Conservation (phyloP, 768 basidiomycete genomes). For the Suillus subalutaceus region DNA sequence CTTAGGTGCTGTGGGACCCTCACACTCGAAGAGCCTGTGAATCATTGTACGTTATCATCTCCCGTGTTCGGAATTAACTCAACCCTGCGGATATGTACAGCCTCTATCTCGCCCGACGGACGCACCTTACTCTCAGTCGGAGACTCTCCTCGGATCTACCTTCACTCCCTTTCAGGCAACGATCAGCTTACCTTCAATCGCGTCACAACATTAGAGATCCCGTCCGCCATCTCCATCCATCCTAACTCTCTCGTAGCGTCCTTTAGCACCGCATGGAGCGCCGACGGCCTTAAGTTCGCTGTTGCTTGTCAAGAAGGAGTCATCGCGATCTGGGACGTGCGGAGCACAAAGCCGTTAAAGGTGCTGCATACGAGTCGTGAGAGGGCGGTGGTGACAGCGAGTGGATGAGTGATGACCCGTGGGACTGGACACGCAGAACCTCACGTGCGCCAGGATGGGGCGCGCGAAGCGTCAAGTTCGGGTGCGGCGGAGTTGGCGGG, state of each 20-base stretch:
- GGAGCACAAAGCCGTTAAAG: slow-evolving; percentile 70
- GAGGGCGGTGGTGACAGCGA: slow-evolving; percentile 47
- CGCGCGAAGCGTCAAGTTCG: slow-evolving; percentile 85
- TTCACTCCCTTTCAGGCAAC: slow-evolving; percentile 77
- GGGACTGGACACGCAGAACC: slow-evolving; percentile 65
- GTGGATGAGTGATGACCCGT: slow-evolving; percentile 65
- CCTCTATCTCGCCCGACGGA: slow-evolving; percentile 89
- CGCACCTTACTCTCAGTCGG: slow-evolving; percentile 87
- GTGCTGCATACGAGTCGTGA: slow-evolving; percentile 60
- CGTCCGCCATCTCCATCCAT: slow-evolving; percentile 51
- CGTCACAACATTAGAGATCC: slow-evolving; percentile 70
- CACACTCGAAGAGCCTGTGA: slow-evolving; percentile 69
- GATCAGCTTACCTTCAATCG: slow-evolving; percentile 60
- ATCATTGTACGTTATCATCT: slow-evolving; percentile 64
- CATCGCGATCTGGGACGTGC: slow-evolving; percentile 82
- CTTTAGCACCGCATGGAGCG: slow-evolving; percentile 80
- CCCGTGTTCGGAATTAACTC: slow-evolving; percentile 9
- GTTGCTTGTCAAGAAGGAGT: slow-evolving; percentile 83
- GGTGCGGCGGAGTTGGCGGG: slow-evolving; percentile 53
- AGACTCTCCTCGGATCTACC: slow-evolving; percentile 83
- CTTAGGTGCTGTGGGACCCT: slow-evolving; percentile 56
- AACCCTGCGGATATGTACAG: slow-evolving; percentile 41
- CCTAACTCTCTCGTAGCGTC: slow-evolving; percentile 61
- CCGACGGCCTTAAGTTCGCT: slow-evolving; percentile 77
- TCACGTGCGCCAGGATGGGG: slow-evolving; percentile 79